These are phyloP conservation scores for Auxenochlorella pyrenoidosa DNA, from an alignment of 139 green algal genomes.

Conservation along the genomic window DNA sequence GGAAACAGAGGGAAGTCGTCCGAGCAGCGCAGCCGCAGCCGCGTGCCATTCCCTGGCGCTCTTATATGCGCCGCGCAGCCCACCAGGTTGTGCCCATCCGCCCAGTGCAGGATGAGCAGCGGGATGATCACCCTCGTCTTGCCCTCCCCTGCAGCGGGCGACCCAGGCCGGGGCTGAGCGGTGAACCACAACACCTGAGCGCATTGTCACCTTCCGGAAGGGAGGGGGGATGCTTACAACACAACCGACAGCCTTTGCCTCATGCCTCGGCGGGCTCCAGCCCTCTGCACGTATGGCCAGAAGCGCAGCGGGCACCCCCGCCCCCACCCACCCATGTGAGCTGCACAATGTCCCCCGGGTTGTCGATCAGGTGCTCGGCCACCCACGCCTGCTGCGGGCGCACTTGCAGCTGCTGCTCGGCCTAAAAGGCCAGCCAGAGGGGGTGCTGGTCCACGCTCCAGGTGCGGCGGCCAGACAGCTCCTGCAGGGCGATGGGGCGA, in stretches of 20 bases:
- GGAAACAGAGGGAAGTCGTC: too few relatives aligned
- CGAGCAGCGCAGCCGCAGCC: too few relatives aligned
- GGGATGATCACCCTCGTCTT: slow-evolving; percentile 77
- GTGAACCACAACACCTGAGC: too few relatives aligned
- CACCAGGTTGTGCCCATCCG: background rate
- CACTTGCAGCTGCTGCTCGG: slow-evolving; percentile 60
- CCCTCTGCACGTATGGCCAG: too few relatives aligned
- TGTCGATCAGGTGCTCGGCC: slow-evolving; percentile 51
- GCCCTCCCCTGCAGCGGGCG: slow-evolving; percentile 31
- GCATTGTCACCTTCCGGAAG: too few relatives aligned
- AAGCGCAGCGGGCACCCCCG: too few relatives aligned
- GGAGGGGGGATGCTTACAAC: too few relatives aligned
- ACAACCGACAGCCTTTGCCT: too few relatives aligned
- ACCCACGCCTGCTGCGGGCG: slow-evolving; percentile 57
- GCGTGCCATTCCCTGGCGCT: too few relatives aligned
- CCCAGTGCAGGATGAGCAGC: slow-evolving; percentile 63
- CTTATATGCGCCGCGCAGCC: too few relatives aligned
- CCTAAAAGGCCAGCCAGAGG: slow-evolving; percentile 71
- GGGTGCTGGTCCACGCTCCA: slow-evolving; percentile 49
- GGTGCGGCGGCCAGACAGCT: slow-evolving; percentile 54
- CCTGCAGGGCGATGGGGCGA: slow-evolving; percentile 23
- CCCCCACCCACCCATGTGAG: slow-evolving; percentile 15
- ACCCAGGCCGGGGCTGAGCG: too few relatives aligned
- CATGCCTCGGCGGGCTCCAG: too few relatives aligned
- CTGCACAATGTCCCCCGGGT: slow-evolving; percentile 3